Conservation (phyloP, 164 flowering plant species). For the Akebia trifoliata region DNA sequence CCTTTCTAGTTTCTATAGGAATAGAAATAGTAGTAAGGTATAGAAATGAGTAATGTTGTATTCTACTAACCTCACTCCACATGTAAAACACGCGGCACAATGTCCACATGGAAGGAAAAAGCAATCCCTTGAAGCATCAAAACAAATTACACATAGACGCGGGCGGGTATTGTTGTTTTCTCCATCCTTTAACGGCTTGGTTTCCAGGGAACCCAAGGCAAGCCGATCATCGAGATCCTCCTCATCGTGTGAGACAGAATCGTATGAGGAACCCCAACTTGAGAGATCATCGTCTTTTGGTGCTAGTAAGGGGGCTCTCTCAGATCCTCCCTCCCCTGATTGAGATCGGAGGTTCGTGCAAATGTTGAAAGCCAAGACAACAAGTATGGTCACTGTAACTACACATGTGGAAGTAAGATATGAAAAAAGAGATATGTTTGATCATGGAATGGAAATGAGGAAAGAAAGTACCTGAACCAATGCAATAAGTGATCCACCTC, state of each 20-base stretch:
- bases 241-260: constrained; percentile 55
- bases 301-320: constrained; percentile 54
- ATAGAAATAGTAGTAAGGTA: background rate
- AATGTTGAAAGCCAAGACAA: constrained; percentile 40
- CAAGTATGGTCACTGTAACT: constrained; percentile 54
- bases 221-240: constrained; percentile 42
- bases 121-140: constrained; percentile 79
- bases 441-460: background rate
- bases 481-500: constrained; percentile 63
- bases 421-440: background rate
- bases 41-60: background rate
- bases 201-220: constrained; percentile 26
- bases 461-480: constrained; percentile 34
- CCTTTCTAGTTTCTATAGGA: background rate
- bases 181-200: constrained; percentile 36
- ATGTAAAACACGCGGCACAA: constrained; percentile 74
- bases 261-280: constrained; percentile 79
- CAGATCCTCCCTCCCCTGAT: constrained; percentile 25
- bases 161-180: constrained; percentile 37
- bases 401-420: constrained; percentile 7
- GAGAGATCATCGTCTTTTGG: constrained; percentile 62
- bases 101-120: constrained; percentile 97
- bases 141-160: constrained; percentile 82
- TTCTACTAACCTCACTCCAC: constrained; percentile 61
- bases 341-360: constrained; percentile 35